Evolutionary conservation across 495 filamentous ascomycete species (phyloP).

Genomic region (Penicillium manginii): DNA sequence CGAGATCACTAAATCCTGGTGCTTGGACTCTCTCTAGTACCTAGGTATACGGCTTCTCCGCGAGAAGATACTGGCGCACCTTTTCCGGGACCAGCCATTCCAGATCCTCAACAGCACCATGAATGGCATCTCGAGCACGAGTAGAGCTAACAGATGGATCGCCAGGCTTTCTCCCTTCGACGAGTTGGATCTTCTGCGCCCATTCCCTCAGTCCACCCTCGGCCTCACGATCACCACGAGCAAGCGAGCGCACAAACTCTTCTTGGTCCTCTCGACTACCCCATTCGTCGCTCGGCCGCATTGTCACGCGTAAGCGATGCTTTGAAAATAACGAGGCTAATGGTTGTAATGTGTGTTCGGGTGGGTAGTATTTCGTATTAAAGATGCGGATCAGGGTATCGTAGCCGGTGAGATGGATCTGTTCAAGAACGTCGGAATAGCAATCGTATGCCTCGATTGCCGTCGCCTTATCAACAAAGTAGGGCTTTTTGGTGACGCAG

Average conservation of each 20-base stretch:
- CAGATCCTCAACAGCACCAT: constrained; percentile 58
- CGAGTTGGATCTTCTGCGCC: constrained; percentile 70
- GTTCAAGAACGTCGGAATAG: constrained; percentile 54
- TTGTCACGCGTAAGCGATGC: constrained; percentile 72
- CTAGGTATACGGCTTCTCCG: constrained; percentile 46
- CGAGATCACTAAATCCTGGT: constrained; percentile 2
- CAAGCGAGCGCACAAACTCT: constrained; percentile 57
- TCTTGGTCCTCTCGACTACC: constrained; percentile 62
- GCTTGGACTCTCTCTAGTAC: constrained; percentile 4
- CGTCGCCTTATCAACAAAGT: constrained; percentile 82
- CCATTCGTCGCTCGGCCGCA: constrained; percentile 70
- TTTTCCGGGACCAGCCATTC: constrained; percentile 62
- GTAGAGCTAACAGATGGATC: constrained; percentile 77
- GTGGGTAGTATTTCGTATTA: constrained; percentile 81
- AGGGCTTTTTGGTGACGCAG: constrained; percentile 78
- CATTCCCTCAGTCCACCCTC: constrained; percentile 68
- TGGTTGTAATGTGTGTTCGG: constrained; percentile 52
- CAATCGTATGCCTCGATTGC: constrained; percentile 61
- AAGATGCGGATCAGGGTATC: constrained; percentile 88
- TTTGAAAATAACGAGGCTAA: constrained; percentile 70
- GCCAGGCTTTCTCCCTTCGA: constrained; percentile 59
- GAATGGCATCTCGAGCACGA: constrained; percentile 67
- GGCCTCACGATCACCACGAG: constrained; percentile 51
- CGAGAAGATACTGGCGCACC: constrained; percentile 62
- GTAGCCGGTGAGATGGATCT: constrained; percentile 83